Evolutionary conservation across 169 alveolate species (phyloP).

Genomic region (Sarcocystis neurona): DNA sequence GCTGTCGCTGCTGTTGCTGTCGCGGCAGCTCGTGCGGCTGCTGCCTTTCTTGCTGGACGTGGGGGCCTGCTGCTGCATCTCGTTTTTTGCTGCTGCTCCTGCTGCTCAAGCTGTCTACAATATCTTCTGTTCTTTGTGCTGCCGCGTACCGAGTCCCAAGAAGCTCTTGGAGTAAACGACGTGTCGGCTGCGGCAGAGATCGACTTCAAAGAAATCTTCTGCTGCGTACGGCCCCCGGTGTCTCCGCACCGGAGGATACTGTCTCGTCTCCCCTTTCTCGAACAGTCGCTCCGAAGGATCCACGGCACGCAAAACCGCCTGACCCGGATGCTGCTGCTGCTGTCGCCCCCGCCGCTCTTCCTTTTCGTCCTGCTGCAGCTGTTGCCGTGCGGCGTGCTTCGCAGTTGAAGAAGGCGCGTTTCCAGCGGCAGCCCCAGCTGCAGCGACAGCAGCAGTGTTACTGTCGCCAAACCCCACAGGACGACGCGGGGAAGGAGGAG

Average conservation of each 20-base stretch:
- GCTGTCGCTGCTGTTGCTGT: too few relatives aligned
- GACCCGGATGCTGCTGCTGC: background rate
- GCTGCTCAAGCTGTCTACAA: too few relatives aligned
- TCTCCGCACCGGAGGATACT: background rate
- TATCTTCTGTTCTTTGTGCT: too few relatives aligned
- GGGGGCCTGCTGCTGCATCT: too few relatives aligned
- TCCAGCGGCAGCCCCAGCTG: background rate
- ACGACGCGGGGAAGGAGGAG: too few relatives aligned
- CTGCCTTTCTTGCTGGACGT: too few relatives aligned
- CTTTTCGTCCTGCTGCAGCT: background rate
- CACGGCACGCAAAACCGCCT: background rate
- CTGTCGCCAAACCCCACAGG: background rate
- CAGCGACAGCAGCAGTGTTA: background rate
- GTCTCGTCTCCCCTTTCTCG: too few relatives aligned
- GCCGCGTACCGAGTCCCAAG: slow-evolving; percentile 39
- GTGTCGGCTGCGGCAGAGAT: slow-evolving; percentile 17
- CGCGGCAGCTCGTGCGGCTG: too few relatives aligned
- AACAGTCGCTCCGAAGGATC: too few relatives aligned
- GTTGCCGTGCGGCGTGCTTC: too few relatives aligned
- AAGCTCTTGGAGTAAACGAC: slow-evolving; percentile 35
- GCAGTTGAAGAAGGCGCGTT: background rate
- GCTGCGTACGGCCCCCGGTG: background rate
- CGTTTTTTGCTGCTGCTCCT: too few relatives aligned
- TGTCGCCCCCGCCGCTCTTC: background rate
- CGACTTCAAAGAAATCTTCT: slow-evolving; percentile 18